Conservation (phyloP, 1,284 basidiomycete genomes). For the Cryptococcus wingfieldii region DNA sequence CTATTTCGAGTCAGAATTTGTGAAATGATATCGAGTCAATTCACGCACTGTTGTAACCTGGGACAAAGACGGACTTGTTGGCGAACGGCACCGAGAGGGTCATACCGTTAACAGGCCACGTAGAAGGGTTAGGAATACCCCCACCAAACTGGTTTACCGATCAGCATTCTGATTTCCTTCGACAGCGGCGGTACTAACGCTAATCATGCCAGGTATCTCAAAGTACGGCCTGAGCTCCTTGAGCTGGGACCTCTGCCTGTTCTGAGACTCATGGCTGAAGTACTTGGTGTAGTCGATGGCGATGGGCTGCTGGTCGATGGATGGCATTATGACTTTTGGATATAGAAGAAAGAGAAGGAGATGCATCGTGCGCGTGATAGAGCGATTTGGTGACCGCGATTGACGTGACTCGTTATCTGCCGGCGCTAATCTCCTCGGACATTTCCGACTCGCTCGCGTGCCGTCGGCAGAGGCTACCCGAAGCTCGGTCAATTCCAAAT, state of each 20-base stretch:
- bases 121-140: slow-evolving; percentile 34
- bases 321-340: slow-evolving; percentile 14
- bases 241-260: slow-evolving; percentile 17
- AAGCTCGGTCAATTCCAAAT: no score
- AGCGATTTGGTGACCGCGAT: no score
- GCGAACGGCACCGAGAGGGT: slow-evolving; percentile 37
- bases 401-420: no score
- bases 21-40: background rate
- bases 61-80: slow-evolving; percentile 32
- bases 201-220: slow-evolving; percentile 29
- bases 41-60: slow-evolving; percentile 31
- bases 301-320: slow-evolving; percentile 10
- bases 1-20: slow-evolving; percentile 1
- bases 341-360: background rate
- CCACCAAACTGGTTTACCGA: slow-evolving; percentile 27
- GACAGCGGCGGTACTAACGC: slow-evolving; percentile 15
- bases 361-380: no score
- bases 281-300: slow-evolving; percentile 19
- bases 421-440: no score
- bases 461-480: no score
- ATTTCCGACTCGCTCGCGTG: no score
- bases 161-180: background rate
- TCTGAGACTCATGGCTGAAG: slow-evolving; percentile 16
- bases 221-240: slow-evolving; percentile 26
- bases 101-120: slow-evolving; percentile 41